Base-by-base conservation (phyloP, 208 protist genomes). In the Leishmania martiniquensis region DNA sequence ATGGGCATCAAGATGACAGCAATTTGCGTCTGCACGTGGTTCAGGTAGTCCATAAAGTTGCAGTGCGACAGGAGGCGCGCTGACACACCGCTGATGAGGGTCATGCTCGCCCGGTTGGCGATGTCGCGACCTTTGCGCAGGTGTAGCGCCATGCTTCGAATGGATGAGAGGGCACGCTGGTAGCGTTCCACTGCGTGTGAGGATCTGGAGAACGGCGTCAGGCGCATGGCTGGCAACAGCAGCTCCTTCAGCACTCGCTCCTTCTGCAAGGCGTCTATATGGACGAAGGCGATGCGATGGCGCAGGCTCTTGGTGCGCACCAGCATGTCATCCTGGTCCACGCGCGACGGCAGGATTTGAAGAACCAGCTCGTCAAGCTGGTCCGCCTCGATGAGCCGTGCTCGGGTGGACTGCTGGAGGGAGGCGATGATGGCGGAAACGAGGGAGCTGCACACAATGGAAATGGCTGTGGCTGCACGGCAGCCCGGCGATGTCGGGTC, bases 31-130 rank as follows among this genome's bases (percentile, higher is more conserved):
- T 95, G 87, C 49, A 97, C 86, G 78, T 90, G 80, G 75, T 91
- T 97, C 57, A 97, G 66, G 63, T 93, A 97, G 66, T 97, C 93
- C 91, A 97, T 93, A 55, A 85, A 89, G 78, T 97, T 86, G 78
- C 93, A 97, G 75, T 93, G 93, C 57, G 90, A 77, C 6, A 93
- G 51, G n/a, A 97, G 85, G 6, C 93, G 90, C 62, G 92, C 90
- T 0, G 84, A 85, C 57, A 97, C 93, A 44, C 93, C 93, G 77
- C 89, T 87, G 51, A 97, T 85, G 80, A 97, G 86, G 60, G 85
- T 93, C 89, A 97, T 91, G 82, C 85, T 95, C 49, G 91, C 87
- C 47, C 88, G 52, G 81, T 95, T 93, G 44, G 95, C 87, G 13
- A 89, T 86, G 73, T 97, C 93, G 49, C 91, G 85, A 3, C 85